Conservation (phyloP, 1,139 yeast species). For the Geotrichum restrictum region DNA sequence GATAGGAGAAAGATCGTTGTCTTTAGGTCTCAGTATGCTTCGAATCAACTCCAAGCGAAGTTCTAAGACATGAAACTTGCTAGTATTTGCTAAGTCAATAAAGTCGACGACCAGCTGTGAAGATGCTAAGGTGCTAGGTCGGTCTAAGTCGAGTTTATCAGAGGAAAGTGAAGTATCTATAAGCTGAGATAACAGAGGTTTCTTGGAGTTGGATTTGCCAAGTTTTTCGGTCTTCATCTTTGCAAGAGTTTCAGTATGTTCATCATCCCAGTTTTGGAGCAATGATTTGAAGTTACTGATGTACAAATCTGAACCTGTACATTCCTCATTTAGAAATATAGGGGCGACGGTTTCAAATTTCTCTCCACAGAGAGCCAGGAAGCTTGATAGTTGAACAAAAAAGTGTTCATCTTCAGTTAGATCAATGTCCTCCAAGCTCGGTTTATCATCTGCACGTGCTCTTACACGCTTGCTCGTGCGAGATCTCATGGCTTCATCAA, state of each 20-base stretch:
- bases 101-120: slow-evolving; percentile 34
- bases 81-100: slow-evolving; percentile 37
- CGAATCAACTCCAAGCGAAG: slow-evolving; percentile 40
- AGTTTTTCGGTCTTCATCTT: slow-evolving; percentile 17
- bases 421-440: slow-evolving; percentile 37
- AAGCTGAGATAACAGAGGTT: slow-evolving; percentile 41
- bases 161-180: slow-evolving; percentile 32
- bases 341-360: slow-evolving; percentile 26
- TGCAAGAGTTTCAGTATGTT: slow-evolving; percentile 32
- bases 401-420: slow-evolving; percentile 32
- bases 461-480: slow-evolving; percentile 34
- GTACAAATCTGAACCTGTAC: slow-evolving; percentile 26
- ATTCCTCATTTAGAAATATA: slow-evolving; percentile 25
- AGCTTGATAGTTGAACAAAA: slow-evolving; percentile 32
- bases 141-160: slow-evolving; percentile 28
- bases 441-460: slow-evolving; percentile 32
- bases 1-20: slow-evolving; percentile 20
- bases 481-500: slow-evolving; percentile 20
- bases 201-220: slow-evolving; percentile 20
- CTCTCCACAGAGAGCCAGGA: slow-evolving; percentile 27
- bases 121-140: slow-evolving; percentile 21
- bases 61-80: slow-evolving; percentile 46
- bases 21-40: slow-evolving; percentile 37
- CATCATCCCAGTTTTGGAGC: slow-evolving; percentile 46
- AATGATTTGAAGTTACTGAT: slow-evolving; percentile 42